Percentiles rank a stretch among this genome's conserved stretches.
Evolutionary conservation across 2,329 filamentous ascomycete species (phyloP).

Genomic region (Dothistroma septosporum): DNA sequence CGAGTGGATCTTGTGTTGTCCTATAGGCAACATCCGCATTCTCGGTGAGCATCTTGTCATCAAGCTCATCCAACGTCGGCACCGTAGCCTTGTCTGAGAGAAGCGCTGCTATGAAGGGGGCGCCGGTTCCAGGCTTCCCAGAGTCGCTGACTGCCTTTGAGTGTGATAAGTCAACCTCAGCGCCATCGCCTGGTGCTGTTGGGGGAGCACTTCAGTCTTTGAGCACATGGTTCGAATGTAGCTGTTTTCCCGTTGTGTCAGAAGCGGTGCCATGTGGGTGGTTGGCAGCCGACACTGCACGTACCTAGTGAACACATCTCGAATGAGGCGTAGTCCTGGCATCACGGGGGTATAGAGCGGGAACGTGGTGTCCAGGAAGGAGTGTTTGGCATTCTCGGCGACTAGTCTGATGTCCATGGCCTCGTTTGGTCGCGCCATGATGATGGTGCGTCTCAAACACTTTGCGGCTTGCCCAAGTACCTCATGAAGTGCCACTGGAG

Average conservation of each 20-base stretch:
- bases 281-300: constrained; percentile 1
- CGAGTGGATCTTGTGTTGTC: constrained; percentile 45
- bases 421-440: neutral
- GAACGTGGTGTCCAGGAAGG: constrained; percentile 21
- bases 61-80: constrained; percentile 21
- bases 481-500: neutral
- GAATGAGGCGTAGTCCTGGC: constrained; percentile 17
- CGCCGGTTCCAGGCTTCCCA: neutral
- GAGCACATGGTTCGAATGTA: neutral
- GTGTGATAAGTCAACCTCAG: neutral
- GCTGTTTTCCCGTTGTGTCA: neutral
- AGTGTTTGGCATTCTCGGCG: neutral
- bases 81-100: constrained; percentile 13
- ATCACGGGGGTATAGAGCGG: constrained; percentile 22
- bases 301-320: constrained; percentile 17
- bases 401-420: neutral
- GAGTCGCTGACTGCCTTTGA: neutral
- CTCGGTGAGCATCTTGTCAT: constrained; percentile 48
- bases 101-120: constrained; percentile 23
- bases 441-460: neutral
- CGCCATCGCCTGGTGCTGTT: neutral
- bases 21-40: constrained; percentile 50
- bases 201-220: neutral
- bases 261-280: neutral
- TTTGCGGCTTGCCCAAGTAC: neutral